Base-by-base conservation (phyloP, 257 asterid species). In the Galeopsis tetrahit region DNA sequence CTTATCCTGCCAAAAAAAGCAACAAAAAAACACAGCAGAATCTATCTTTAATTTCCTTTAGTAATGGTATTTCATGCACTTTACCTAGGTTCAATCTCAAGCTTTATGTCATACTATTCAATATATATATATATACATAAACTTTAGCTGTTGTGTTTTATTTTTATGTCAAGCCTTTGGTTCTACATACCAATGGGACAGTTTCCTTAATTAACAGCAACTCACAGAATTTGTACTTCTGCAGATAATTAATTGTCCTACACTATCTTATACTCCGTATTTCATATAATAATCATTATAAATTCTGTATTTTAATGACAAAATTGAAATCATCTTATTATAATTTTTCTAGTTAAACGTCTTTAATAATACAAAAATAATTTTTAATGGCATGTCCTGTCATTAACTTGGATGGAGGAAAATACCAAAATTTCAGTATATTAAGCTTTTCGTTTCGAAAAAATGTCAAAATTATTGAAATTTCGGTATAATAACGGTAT, bases 1-100 rank as follows among this genome's bases (percentile, higher is more conserved):
- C 72, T 82, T 72, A 63, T 82, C 79, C 62, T 32, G 62, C 9
- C 67, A n/a, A 67, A 82, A 52, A 77, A 82, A 71, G 77, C 72
- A 66, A 66, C 73, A 74, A 59, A 31, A 73, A 7, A 66, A 63
- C 39, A 63, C 39, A 69, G 75, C 52, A 71, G 83, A 79, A 68
- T 78, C 79, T 68, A 39, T 53, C 76, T 84, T 81, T 69, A 57
- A 31, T 63, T 65, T 75, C 42, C 68, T n/a, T 70, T 72, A 56
- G 57, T 46, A 63, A 48, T 67, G 66, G 15, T 28, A 35, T 21
- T 7, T 7, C 44, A 66, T 66, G 17, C 63, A 10, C 78, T 68
- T 66, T 63, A n/a, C 17, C 10, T 44, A 15, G 42, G 13, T 35
- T 40, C 57, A 34, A 3, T 34, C 51, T 53, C 28, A 49, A 14